A percentile compares a stretch with the other conserved stretches of the same genome.
phyloP scores from a whole-genome alignment of 202 grass and related monocot species.

The Panicum hallii region DNA sequence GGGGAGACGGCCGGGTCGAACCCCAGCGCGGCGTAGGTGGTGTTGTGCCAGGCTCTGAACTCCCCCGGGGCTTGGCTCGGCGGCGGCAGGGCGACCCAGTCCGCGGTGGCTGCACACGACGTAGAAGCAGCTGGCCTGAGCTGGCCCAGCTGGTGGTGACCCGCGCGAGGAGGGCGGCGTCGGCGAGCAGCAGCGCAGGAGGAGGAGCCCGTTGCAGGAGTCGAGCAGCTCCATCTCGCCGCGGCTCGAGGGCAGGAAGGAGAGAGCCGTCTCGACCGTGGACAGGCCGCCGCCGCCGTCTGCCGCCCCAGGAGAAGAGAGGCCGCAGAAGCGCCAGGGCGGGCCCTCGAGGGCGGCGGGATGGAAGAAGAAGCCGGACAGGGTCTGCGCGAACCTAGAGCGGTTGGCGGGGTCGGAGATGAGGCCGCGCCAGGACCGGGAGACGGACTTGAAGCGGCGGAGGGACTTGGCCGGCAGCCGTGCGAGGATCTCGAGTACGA shows the following conservation, averaged over 20 bases:
- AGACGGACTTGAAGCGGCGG: constrained; percentile 34
- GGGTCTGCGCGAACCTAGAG: background rate
- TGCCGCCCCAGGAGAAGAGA: too few species aligned
- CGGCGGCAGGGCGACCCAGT: background rate
- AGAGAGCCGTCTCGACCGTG: background rate
- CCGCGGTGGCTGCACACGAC: background rate
- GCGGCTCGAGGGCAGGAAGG: background rate
- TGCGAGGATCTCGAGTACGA: constrained; percentile 25
- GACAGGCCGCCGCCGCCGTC: background rate
- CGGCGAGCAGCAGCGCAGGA: background rate
- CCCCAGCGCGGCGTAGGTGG: background rate
- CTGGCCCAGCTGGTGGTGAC: too few species aligned
- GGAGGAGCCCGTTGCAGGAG: constrained; percentile 38
- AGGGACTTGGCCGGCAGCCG: constrained; percentile 22
- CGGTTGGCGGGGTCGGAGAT: constrained; percentile 3
- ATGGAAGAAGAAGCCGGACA: constrained; percentile 42
- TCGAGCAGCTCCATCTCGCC: background rate
- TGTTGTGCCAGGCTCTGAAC: background rate
- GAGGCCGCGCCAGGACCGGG: constrained; percentile 16
- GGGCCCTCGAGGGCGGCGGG: background rate
- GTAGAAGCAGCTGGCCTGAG: background rate
- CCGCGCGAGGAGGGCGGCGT: background rate
- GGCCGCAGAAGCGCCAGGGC: background rate
- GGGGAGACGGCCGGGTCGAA: constrained; percentile 22
- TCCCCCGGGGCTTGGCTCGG: background rate